Base-by-base conservation (phyloP, 345 rosid genomes). In the Rhodamnia argentea region DNA sequence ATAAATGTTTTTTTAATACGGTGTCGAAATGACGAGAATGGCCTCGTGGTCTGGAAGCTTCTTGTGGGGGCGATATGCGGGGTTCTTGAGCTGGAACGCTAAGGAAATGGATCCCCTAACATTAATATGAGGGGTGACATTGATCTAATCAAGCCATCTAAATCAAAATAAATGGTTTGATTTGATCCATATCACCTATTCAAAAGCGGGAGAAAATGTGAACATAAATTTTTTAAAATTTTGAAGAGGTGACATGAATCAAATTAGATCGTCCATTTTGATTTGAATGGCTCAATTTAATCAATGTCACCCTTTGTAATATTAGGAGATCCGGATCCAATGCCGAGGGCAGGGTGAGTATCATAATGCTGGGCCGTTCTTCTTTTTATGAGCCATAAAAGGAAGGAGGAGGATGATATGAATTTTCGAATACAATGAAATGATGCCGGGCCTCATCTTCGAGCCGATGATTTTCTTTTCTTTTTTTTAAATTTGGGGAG, bases 341-440 rank as follows among this genome's bases (percentile, higher is more conserved):
- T 13, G 24, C 18, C 26, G 47, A 70, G 78, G 78, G 47, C 47
- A 70, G 13, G 4, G 16, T 70, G 78, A 47, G 47, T 47, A 70
- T 23, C 11, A 3, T 1, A 2, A 3, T 5, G 23, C 4, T 20
- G 3, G 24, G 23, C 4, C 7, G 23, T 55, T 55, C 8, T 0
- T 18, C 9, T 18, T 20, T 20, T 20, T 55, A 4, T 3, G 6
- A 20, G 58, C 58, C 58, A 20, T 52, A 7, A 12, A 23, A 20
- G 9, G 18, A 32, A 11, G 18, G 37, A 70, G 24, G 78, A 64
- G 47, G 20, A 22, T 4, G 47, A 4, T 8, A 29, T 8, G 24
- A 18, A 70, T 2, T 70, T 18, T 9, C 0, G 78, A 37, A 70
- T 37, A 10, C 78, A 37, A 2, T 4, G 16, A 29, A 9, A 16